Evolutionary conservation across 495 filamentous ascomycete species (phyloP), one percentile per base, ranked within the genome.

Genomic region (Lasiosphaeris hirsuta): DNA sequence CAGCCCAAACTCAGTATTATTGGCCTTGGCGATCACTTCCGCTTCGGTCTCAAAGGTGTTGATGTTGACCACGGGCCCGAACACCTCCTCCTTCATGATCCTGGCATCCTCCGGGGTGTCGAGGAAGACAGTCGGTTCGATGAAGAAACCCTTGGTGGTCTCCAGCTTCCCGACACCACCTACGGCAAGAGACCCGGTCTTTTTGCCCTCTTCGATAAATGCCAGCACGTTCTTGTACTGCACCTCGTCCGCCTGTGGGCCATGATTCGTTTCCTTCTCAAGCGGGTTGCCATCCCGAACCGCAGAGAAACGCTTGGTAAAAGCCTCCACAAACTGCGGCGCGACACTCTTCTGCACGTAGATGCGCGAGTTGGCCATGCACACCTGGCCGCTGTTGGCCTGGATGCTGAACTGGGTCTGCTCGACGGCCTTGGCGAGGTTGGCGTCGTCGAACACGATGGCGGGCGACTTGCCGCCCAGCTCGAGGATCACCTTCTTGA

Each of bases 401-500:
- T 89, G 88, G 65, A 91, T 88, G 45, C 62, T 65, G 79, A 83
- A 83, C 81, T 88, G 86, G 54, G 86, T 86, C 39, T 84, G 82
- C 54, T 89, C 75, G 42, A 87, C 86, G 7, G 89, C 89, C 37
- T 74, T 79, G 6, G 87, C 83, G 10, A 93, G 62, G 54, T 91
- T 79, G 1, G 86, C 86, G 60, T 91, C 90, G 0, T 79, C 80
- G 43, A 90, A 83, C 36, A 93, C 72, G 56, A 93, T 74, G 30
- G 85, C 72, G 0, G 90, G 87, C 10, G 82, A 87, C 75, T 92
- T 92, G 40, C 90, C 90, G 44, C 90, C 90, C 0, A 92, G 80
- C 67, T 94, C 90, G 77, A 92, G 84, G 7, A 88, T 90, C 23
- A 90, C 84, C 63, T 86, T 88, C 66, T 92, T 92, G 77, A 92